Evolutionary conservation across 2,329 filamentous ascomycete species (phyloP), one percentile per base, ranked within the genome.

Genomic region (Verticillium alfalfae): DNA sequence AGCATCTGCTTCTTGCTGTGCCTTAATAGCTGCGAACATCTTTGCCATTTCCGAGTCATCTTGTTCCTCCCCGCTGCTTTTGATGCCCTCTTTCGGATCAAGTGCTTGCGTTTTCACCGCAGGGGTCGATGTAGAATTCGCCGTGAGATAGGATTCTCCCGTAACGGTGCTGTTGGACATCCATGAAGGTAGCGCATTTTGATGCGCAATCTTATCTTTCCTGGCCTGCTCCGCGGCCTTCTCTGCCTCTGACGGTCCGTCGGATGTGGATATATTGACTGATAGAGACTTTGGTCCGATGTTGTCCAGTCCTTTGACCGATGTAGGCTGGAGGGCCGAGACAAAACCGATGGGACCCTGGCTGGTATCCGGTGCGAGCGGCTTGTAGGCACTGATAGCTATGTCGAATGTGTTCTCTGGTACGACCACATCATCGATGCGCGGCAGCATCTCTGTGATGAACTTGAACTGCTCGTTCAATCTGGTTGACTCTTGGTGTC

Each of bases 381-480:
- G 56, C 45, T 62, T 58, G 71, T 93, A 83, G 12, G 84, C 85
- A 31, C 83, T 79, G 31, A 90, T 79, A 2, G 90, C 90, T 26
- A 84, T 81, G 58, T 92, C 88, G 67, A 92, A 92, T 66, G 85
- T 88, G 70, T 90, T 89, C 66, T 88, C 88, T 1, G 91, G 91
- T 7, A 96, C 86, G 41, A 86, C 80, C 6, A 88, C 82, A n/a
- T 84, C 81, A 70, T 95, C 92, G 63, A 96, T 91, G 69, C 89
- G 84, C 61, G 89, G 89, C 65, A 96, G 80, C 60, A 93, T 81
- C 62, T 90, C 86, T 61, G 90, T 89, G 66, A 95, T 88, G 68
- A 91, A 91, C 67, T 88, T 88, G 74, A 94, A 88, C 72, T 94
- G 89, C 68, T 88, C 86, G 74, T 94, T 94, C 69, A 95, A 79